Conservation (phyloP, 805 yeast species). For the Spathaspora boniae region DNA sequence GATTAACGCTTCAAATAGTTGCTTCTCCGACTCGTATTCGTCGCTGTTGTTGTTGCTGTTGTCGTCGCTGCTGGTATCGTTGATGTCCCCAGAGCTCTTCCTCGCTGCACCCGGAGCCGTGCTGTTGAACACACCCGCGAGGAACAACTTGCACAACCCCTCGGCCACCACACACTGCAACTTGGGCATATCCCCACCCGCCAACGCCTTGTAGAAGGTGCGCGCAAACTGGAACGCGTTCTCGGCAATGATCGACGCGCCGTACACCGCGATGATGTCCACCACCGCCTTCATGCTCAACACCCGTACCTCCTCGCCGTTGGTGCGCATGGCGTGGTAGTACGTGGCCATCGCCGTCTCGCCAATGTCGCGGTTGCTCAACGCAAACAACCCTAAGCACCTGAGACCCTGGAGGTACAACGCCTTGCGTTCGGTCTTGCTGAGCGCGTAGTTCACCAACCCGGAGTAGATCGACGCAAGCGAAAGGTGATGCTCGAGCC, state of each 20-base stretch:
- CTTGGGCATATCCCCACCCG: conserved; percentile 53
- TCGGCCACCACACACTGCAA: conserved; percentile 82
- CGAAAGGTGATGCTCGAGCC: conserved; percentile 61
- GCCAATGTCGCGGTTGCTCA: conserved; percentile 63
- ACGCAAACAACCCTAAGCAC: conserved; percentile 77
- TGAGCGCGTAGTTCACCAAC: conserved; percentile 74
- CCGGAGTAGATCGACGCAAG: conserved; percentile 68
- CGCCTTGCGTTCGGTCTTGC: conserved; percentile 43
- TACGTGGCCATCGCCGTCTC: conserved; percentile 63
- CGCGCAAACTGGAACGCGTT: conserved; percentile 38
- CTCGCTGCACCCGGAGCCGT: neutral
- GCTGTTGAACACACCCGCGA: conserved; percentile 64
- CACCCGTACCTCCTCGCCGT: conserved; percentile 58
- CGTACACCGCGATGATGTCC: conserved; percentile 77
- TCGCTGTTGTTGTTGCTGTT: conserved; percentile 15
- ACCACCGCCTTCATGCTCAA: conserved; percentile 67
- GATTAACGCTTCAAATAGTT: conserved; percentile 64
- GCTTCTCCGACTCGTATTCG: conserved; percentile 27
- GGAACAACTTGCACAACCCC: conserved; percentile 75
- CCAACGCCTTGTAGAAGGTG: conserved; percentile 63
- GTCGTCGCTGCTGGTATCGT: conserved; percentile 5
- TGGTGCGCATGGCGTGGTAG: conserved; percentile 63
- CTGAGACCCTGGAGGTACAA: conserved; percentile 64
- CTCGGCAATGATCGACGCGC: conserved; percentile 37
- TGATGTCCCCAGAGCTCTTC: too few relatives aligned